Conservation (phyloP, 176 grass and related monocot species). For the Carex littledalei region DNA sequence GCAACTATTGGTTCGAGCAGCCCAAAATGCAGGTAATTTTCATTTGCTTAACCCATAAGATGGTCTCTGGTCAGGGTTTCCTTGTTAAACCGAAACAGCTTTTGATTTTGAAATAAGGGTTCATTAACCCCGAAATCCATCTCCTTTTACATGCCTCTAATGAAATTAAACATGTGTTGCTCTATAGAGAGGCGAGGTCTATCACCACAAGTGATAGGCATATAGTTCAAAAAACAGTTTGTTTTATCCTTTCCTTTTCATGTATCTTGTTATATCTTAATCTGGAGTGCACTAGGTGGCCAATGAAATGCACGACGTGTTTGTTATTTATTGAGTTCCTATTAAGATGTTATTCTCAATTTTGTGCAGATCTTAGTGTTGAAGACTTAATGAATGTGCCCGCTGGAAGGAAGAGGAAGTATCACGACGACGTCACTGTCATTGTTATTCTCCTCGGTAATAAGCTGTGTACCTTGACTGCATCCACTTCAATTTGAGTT, state of each 20-base stretch:
- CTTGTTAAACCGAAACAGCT: background rate
- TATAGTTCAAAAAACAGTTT: background rate
- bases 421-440: conserved; percentile 87
- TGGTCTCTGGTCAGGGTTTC: background rate
- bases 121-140: background rate
- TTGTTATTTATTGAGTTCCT: background rate
- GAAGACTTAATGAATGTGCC: conserved; percentile 80
- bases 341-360: conserved; percentile 1
- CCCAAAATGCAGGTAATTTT: conserved; percentile 79
- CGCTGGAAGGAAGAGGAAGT: conserved; percentile 84
- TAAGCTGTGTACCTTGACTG: conserved; percentile 54
- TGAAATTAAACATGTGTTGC: background rate
- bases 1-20: conserved; percentile 76
- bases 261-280: background rate
- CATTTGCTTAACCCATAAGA: background rate
- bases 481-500: conserved; percentile 58
- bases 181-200: background rate
- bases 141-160: background rate
- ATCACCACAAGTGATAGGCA: background rate
- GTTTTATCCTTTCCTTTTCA: background rate
- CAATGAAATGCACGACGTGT: background rate
- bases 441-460: conserved; percentile 92
- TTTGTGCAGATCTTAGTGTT: conserved; percentile 51
- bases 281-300: background rate
- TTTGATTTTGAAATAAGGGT: background rate